These are phyloP conservation scores for Colletotrichum limetticola DNA, from an alignment of 2,329 filamentous ascomycete species.

Conservation along the genomic window DNA sequence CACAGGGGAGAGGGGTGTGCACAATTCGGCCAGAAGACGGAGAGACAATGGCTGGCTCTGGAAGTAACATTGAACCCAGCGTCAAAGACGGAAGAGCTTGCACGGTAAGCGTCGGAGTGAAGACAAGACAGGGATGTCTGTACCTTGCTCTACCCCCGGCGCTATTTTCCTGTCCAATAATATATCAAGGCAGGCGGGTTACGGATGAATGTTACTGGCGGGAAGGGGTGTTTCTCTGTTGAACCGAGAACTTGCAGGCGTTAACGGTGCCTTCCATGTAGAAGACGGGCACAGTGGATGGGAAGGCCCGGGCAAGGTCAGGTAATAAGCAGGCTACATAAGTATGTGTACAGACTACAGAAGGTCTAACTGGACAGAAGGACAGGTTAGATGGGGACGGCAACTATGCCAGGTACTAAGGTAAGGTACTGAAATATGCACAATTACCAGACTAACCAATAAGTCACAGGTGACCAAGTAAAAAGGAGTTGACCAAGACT, in stretches of 20 bases:
- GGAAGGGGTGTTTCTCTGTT: neutral
- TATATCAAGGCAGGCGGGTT: constrained; percentile 5
- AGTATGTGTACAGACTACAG: neutral
- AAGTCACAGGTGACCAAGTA: neutral
- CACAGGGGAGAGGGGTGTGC: constrained; percentile 11
- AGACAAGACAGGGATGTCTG: neutral
- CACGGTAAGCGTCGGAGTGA: neutral
- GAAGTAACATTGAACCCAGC: neutral
- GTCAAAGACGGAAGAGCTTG: neutral
- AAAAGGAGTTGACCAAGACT: neutral
- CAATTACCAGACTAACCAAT: neutral
- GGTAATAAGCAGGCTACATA: neutral
- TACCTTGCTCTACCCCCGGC: constrained; percentile 14
- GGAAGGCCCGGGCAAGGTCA: neutral
- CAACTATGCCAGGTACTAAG: neutral
- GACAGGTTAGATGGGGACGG: neutral
- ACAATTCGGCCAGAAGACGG: neutral
- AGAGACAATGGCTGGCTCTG: neutral
- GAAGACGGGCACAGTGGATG: constrained; percentile 9
- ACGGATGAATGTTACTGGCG: neutral
- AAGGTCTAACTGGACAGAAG: constrained; percentile 6
- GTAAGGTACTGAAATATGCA: neutral
- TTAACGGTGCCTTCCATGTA: constrained; percentile 2
- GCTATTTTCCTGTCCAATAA: constrained; percentile 1
- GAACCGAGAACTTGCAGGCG: neutral